Evolutionary conservation across 257 asterid species (phyloP).

Genomic region (Nicotiana attenuata): DNA sequence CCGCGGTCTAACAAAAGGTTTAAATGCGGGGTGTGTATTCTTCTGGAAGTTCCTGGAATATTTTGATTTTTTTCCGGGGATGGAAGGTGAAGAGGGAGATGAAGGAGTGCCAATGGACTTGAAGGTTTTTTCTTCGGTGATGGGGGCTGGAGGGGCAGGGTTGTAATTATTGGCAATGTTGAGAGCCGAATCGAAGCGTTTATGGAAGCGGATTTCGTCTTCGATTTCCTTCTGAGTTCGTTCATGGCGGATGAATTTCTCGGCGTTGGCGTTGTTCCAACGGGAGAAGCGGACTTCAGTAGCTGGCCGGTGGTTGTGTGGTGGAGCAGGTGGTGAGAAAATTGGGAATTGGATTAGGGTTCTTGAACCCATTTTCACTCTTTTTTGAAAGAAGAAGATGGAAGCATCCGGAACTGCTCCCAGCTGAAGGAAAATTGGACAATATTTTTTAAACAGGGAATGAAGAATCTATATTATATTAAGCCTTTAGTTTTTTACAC

Average conservation of each 20-base stretch:
- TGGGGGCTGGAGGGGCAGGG: constrained; percentile 73
- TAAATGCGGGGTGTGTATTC: constrained; percentile 60
- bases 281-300: constrained; percentile 83
- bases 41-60: constrained; percentile 46
- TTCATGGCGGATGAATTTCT: constrained; percentile 52
- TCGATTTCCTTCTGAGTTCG: constrained; percentile 68
- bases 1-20: constrained; percentile 28
- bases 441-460: too few relatives aligned
- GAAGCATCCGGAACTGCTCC: background rate
- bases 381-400: background rate
- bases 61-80: constrained; percentile 76
- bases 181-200: constrained; percentile 69
- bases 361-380: constrained; percentile 36
- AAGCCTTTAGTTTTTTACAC: too few relatives aligned
- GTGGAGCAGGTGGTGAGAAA: constrained; percentile 57
- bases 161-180: constrained; percentile 57
- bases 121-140: constrained; percentile 24
- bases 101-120: constrained; percentile 90
- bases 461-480: too few relatives aligned
- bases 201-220: constrained; percentile 65
- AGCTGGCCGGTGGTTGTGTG: constrained; percentile 37
- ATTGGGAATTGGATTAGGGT: constrained; percentile 56
- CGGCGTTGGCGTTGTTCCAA: constrained; percentile 98
- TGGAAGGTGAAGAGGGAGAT: constrained; percentile 73
- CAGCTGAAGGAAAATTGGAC: background rate